Base-by-base conservation (phyloP, 1,284 basidiomycete species). In the Puccinia polysora region DNA sequence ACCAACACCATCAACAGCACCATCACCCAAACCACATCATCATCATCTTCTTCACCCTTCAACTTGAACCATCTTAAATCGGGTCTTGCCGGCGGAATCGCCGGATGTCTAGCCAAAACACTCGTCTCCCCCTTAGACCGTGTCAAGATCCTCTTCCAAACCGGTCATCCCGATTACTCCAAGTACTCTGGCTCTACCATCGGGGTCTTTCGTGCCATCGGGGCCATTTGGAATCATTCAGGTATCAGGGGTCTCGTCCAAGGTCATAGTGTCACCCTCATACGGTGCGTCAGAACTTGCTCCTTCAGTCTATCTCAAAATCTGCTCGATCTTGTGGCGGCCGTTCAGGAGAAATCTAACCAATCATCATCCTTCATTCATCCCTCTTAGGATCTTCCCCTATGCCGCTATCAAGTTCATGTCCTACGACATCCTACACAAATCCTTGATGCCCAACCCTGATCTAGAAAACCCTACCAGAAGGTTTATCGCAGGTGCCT, bases 71-170 rank as follows among this genome's bases (percentile, higher is more conserved):
- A 65, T 52, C 4, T 72, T 8, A 64, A 64, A 30, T 64, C 69
- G 4, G 90, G 92, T 55, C 80, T 96, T 60, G 93, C 93, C 36
- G 94, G 94, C 70, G 94, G 94, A 45, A 82, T 95, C 65, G 93
- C 94, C 34, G 94, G 93, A 73, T 96, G 94, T 8, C 75, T 94
- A 90, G 94, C 94, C 60, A 99, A 98, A 82, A 95, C 96, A 7
- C 89, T 89, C 23, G 93, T 99, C 69, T 96, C 96, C 25, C 96
- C 96, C 0, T 85, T 99, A 32, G 96, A 99, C 80, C 85, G 96
- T 77, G 94, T 99, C 78, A 99, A 99, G 83, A 99, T 99, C 77
- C 86, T 99, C 65, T 97, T 98, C 79, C 96, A 99, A 80, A 92
- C 96, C 0, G 91, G 91, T 8, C 96, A 96, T 80, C 90, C 91